phyloP scores from a whole-genome alignment of 2,329 filamentous ascomycete species.

The Xylaria digitata region DNA sequence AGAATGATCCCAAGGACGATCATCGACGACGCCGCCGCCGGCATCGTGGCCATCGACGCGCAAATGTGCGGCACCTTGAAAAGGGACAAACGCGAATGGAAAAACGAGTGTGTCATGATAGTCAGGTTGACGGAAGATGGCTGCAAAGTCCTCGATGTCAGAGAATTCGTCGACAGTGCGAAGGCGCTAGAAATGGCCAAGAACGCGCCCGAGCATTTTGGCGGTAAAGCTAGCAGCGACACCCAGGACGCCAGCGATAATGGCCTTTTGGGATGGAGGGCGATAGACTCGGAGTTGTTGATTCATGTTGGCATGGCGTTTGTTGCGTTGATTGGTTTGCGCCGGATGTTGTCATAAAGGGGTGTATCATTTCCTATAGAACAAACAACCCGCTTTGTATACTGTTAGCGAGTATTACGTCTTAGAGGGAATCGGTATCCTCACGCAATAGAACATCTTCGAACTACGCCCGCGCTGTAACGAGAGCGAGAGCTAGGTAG shows the following conservation, averaged over 20 bases:
- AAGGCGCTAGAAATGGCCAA: conserved; percentile 53
- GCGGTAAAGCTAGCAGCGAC: conserved; percentile 8
- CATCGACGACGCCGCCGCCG: conserved; percentile 49
- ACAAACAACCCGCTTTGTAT: neutral
- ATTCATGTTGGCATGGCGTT: conserved; percentile 13
- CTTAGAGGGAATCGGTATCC: neutral
- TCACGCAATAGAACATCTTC: neutral
- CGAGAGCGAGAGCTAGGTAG: no score
- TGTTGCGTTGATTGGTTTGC: conserved; percentile 8
- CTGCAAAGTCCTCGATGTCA: conserved; percentile 43
- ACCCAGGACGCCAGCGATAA: neutral
- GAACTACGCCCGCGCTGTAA: no score
- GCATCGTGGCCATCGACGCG: conserved; percentile 53
- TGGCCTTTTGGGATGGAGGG: neutral
- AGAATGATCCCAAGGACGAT: conserved; percentile 53
- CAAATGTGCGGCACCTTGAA: conserved; percentile 51
- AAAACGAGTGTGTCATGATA: conserved; percentile 52
- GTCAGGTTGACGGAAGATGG: conserved; percentile 48
- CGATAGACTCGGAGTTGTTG: conserved; percentile 1
- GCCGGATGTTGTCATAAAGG: conserved; percentile 6
- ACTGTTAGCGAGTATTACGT: neutral
- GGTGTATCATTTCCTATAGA: neutral
- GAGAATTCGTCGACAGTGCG: conserved; percentile 57
- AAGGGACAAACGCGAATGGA: conserved; percentile 42
- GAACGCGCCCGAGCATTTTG: conserved; percentile 50